A percentile compares a stretch with the other conserved stretches of the same genome.
phyloP scores from a whole-genome alignment of 2,329 filamentous ascomycete genomes.

The Penicillium crustosum region DNA sequence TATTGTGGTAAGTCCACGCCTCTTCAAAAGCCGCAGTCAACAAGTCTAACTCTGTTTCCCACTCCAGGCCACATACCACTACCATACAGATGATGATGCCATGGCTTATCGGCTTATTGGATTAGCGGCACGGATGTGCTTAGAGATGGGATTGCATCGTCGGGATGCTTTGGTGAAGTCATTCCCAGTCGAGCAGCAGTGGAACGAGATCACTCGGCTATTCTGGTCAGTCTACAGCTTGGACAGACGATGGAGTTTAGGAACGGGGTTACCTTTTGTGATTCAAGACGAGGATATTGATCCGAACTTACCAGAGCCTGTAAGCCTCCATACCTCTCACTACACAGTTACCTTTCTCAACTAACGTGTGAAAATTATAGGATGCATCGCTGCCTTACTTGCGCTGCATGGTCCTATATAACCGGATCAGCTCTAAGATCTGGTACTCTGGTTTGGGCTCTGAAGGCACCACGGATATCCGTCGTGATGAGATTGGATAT shows the following conservation, averaged over 20 bases:
- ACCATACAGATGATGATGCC: constrained; percentile 80
- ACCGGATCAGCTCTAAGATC: constrained; percentile 77
- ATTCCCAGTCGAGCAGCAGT: constrained; percentile 68
- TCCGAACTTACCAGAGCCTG: constrained; percentile 72
- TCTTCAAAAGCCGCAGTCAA: neutral
- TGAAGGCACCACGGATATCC: constrained; percentile 64
- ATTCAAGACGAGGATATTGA: constrained; percentile 86
- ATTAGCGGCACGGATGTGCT: constrained; percentile 73
- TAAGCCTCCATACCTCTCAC: constrained; percentile 42
- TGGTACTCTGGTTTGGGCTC: constrained; percentile 77
- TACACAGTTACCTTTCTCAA: neutral
- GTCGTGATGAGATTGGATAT: constrained; percentile 72
- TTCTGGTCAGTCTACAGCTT: constrained; percentile 88
- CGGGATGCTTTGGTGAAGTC: constrained; percentile 67
- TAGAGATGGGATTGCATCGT: constrained; percentile 81
- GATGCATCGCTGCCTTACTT: constrained; percentile 64
- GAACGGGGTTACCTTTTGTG: constrained; percentile 83
- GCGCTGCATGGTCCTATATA: constrained; percentile 81
- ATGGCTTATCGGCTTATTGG: constrained; percentile 86
- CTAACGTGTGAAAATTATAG: constrained; percentile 25
- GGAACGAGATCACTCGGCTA: constrained; percentile 65
- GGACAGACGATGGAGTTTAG: constrained; percentile 84
- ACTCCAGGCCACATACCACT: constrained; percentile 69
- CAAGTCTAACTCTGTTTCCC: constrained; percentile 1
- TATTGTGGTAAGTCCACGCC: constrained; percentile 40